phyloP scores from a whole-genome alignment of 179 eudicot genomes.

The Silene coronaria region DNA sequence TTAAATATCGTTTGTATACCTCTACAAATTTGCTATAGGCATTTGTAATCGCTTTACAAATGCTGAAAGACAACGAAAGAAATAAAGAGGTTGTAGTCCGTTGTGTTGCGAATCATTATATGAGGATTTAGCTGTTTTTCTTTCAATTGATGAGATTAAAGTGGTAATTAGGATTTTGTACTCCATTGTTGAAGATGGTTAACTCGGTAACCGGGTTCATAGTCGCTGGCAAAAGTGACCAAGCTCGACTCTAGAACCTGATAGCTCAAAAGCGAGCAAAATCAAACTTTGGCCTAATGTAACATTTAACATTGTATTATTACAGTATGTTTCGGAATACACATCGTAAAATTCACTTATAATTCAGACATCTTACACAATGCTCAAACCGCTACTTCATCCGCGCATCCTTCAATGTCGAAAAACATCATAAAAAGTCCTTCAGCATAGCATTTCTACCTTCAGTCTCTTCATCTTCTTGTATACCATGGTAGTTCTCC shows the following conservation, averaged over 20 bases:
- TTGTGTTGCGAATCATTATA: background rate
- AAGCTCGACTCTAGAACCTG: too few species aligned
- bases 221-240: too few species aligned
- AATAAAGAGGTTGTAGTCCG: too few species aligned
- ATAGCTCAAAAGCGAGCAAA: too few species aligned
- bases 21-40: background rate
- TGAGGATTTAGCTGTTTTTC: background rate
- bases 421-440: slow-evolving; percentile 4
- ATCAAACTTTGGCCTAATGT: too few species aligned
- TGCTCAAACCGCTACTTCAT: background rate
- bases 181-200: too few species aligned
- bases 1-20: background rate
- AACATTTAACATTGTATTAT: too few species aligned
- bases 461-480: background rate
- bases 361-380: background rate
- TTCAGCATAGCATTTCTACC: background rate
- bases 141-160: background rate
- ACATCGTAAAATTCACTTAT: background rate
- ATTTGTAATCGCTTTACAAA: too few species aligned
- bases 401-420: background rate
- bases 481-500: background rate
- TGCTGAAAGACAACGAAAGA: too few species aligned
- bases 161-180: too few species aligned
- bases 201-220: too few species aligned
- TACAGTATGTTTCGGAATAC: too few species aligned